These are phyloP conservation scores for Mimosa pudica DNA, from an alignment of 306 rosid genomes.

Conservation along the genomic window DNA sequence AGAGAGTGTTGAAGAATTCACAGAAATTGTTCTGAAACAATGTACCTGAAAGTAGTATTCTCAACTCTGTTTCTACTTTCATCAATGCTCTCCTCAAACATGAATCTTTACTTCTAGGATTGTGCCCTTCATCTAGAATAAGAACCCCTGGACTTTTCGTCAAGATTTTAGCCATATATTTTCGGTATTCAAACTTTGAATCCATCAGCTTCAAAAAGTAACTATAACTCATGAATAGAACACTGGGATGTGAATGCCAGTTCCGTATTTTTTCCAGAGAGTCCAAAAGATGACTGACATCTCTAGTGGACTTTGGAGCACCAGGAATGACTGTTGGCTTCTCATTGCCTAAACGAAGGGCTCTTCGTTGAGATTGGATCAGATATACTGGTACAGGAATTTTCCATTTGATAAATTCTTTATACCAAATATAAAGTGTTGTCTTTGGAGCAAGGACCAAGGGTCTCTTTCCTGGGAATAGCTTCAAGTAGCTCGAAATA, in stretches of 20 bases:
- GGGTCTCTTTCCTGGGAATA: constrained; percentile 88
- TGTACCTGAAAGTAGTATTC: constrained; percentile 92
- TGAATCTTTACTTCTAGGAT: constrained; percentile 93
- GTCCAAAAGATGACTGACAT: constrained; percentile 88
- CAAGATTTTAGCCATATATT: constrained; percentile 81
- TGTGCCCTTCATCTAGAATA: constrained; percentile 93
- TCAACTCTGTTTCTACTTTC: constrained; percentile 85
- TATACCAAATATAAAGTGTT: constrained; percentile 94
- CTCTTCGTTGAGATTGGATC: constrained; percentile 78
- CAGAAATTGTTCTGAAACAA: constrained; percentile 95
- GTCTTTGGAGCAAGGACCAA: constrained; percentile 95
- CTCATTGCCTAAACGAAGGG: constrained; percentile 66
- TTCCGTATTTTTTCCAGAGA: constrained; percentile 88
- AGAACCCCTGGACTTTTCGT: constrained; percentile 87
- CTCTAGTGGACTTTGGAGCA: constrained; percentile 74
- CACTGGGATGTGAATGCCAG: constrained; percentile 94
- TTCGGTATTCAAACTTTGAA: constrained; percentile 74
- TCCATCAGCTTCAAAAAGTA: constrained; percentile 82
- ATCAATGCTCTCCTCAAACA: constrained; percentile 84
- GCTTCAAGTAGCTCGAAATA: constrained; percentile 84
- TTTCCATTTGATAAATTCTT: constrained; percentile 95
- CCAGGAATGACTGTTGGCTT: constrained; percentile 59
- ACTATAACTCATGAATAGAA: constrained; percentile 94
- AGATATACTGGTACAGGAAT: constrained; percentile 89
- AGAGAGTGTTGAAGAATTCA: constrained; percentile 87